These are phyloP conservation scores for Rhazya stricta DNA, from an alignment of 257 asterid species.

Conservation along the genomic window DNA sequence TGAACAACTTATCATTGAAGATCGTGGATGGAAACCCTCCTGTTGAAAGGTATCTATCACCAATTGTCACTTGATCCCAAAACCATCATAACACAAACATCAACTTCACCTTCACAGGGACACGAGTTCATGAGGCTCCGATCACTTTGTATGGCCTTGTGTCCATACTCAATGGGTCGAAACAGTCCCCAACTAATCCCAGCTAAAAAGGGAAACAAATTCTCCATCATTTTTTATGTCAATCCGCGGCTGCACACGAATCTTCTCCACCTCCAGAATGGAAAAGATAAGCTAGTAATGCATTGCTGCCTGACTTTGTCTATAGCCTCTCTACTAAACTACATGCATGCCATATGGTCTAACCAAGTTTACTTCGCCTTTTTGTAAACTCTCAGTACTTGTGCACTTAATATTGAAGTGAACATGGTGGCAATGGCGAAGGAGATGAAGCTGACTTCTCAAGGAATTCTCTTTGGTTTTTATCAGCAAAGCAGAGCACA, in stretches of 20 bases:
- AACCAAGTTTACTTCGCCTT: not conserved
- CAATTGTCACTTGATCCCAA: too few relatives aligned
- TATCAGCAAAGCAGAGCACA: constrained; percentile 57
- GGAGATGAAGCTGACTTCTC: constrained; percentile 33
- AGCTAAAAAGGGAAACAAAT: not conserved
- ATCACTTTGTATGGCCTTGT: not conserved
- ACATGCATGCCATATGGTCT: not conserved
- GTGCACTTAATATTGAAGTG: constrained; percentile 22
- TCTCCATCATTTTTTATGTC: not conserved
- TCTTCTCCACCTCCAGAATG: not conserved
- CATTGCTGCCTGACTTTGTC: too few relatives aligned
- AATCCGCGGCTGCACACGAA: not conserved
- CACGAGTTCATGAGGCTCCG: not conserved
- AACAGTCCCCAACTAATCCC: not conserved
- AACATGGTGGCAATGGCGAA: constrained; percentile 43
- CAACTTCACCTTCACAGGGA: not conserved
- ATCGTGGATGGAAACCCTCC: too few relatives aligned
- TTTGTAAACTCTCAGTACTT: not conserved
- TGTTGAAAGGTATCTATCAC: too few relatives aligned
- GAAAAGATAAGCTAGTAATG: not conserved
- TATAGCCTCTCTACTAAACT: not conserved
- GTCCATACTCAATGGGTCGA: constrained; percentile 20
- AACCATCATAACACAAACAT: too few relatives aligned
- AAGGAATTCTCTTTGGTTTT: constrained; percentile 43
- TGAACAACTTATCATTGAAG: too few relatives aligned